Base-by-base conservation (phyloP, 176 grass and related monocot species). In the Puya raimondii region DNA sequence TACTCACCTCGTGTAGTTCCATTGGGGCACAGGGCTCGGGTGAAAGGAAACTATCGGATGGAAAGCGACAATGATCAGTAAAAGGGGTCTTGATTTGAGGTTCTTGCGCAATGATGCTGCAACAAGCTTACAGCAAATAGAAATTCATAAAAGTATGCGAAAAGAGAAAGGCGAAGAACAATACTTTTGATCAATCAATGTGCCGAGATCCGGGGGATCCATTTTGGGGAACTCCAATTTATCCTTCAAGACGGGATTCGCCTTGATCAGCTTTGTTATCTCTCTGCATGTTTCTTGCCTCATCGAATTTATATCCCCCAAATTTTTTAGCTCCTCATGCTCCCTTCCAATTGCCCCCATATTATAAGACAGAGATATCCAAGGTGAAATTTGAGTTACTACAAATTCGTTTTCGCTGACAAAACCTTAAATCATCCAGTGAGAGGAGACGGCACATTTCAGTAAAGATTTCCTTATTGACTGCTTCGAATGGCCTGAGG, bases 381-480 rank as follows among this genome's bases (percentile, higher is more conserved):
- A 29, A 64, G 10, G 42, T 67, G 23, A n/a, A 67, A 21, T 67
- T 67, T 10, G 42, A 67, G 23, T 67, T 22, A 29, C 23, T 9
- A 64, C 22, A 17, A 64, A 22, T 64, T 77, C 74, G 48, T 68
- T 67, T 53, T 68, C 74, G 53, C 74, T 77, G 65, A 64, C 17
- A 64, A 61, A 70, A 81, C 79, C 79, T 81, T 72, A 81, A 81
- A 50, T 81, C 51, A 15, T 65, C 29, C 21, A 81, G 47, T 49
- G 17, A 48, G 22, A 81, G 23, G 53, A 81, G 79, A 11, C 23
- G 51, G 15, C 53, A 61, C 14, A 81, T 73, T 63, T 81, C 79
- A 23, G 23, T 1, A 23, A 23, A 23, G 23, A 23, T 1, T 22
- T 75, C 52, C 25, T 75, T 51, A 10, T 81, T 33, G 12, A 68